A percentile compares a stretch with the other conserved stretches of the same genome.
phyloP scores from a whole-genome alignment of 352 stramenopile species.

The Pythium coloratum region DNA sequence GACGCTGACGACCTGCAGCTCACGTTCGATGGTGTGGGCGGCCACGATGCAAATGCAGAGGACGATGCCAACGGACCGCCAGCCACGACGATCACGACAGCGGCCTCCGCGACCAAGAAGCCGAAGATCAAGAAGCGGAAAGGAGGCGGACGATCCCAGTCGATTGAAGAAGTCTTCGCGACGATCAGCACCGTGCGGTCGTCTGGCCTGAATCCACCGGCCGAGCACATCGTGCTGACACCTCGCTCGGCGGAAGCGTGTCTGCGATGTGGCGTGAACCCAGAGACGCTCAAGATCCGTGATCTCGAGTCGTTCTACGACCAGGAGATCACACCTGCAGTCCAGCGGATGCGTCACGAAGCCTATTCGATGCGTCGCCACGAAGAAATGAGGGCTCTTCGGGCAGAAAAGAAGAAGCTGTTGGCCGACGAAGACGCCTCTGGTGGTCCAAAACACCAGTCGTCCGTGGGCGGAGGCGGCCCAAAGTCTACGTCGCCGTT shows the following conservation, averaged over 20 bases:
- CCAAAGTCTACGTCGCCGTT: constrained; percentile 14
- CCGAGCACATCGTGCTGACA: constrained; percentile 82
- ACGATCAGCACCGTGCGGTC: constrained; percentile 72
- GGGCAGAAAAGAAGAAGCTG: constrained; percentile 78
- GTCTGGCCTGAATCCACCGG: constrained; percentile 65
- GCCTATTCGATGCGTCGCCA: constrained; percentile 90
- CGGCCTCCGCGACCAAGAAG: constrained; percentile 35
- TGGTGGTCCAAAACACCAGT: background rate
- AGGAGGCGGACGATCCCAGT: constrained; percentile 49
- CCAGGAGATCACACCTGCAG: constrained; percentile 68
- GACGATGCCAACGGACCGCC: background rate
- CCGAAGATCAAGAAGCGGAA: constrained; percentile 61
- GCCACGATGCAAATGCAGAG: background rate
- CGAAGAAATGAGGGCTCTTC: constrained; percentile 90
- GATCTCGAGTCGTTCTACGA: constrained; percentile 93
- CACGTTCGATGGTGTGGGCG: constrained; percentile 16
- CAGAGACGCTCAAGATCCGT: constrained; percentile 90
- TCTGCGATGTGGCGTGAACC: constrained; percentile 90
- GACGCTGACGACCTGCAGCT: constrained; percentile 13
- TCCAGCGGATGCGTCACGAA: constrained; percentile 92
- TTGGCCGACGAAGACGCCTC: constrained; percentile 41
- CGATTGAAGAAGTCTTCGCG: constrained; percentile 78
- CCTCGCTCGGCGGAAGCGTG: constrained; percentile 88
- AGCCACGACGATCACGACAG: background rate
- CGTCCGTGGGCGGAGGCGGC: background rate